Evolutionary conservation across 768 basidiomycete genomes (phyloP), one percentile per base, ranked within the genome.

Genomic region (Hygrocybe punicea): DNA sequence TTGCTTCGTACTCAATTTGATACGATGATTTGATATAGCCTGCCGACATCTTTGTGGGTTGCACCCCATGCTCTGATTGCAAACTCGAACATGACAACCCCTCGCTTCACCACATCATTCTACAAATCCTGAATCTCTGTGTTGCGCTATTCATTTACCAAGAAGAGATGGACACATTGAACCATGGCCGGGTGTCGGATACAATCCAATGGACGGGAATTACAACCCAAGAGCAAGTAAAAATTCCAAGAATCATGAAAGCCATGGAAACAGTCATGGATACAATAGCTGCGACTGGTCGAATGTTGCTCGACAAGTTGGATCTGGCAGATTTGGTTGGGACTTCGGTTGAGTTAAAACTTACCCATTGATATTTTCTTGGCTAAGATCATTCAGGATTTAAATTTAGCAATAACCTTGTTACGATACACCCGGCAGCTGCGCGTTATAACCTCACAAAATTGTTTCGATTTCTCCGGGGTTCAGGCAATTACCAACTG

Each of bases 401-500:
- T 76, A 23, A 57, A 66, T 39, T 67, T 75, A 19, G 68, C 73
- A 6, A 55, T 66, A 24, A 70, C 62, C n/a, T 64, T 82, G 25
- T 67, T 84, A 23, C 51, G 58, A 23, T 74, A 73, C 45, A 67
- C 71, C 8, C 62, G 66, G n/a, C 68, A 78, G 58, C 73, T 91
- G 45, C 76, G 76, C 57, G 69, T 70, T 39, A 73, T 77, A 33
- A 65, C 76, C 14, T 62, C 63, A 24, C 63, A 70, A 16, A 49
- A 70, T 3, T 63, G 73, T 3, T 77, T 88, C 57, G 84, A 93
- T 69, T 87, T 87, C 63, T 91, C 89, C 1, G 76, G 80, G 2
- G 71, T 86, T 13, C 83, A 83, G 57, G 81, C 85, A 8, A 68
- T 89, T 29, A 78, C 81, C 3, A 73, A 69, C 4, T 81, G 83